Base-by-base conservation (phyloP, 2,329 filamentous ascomycete genomes). In the Endoconidiophora laricicola region DNA sequence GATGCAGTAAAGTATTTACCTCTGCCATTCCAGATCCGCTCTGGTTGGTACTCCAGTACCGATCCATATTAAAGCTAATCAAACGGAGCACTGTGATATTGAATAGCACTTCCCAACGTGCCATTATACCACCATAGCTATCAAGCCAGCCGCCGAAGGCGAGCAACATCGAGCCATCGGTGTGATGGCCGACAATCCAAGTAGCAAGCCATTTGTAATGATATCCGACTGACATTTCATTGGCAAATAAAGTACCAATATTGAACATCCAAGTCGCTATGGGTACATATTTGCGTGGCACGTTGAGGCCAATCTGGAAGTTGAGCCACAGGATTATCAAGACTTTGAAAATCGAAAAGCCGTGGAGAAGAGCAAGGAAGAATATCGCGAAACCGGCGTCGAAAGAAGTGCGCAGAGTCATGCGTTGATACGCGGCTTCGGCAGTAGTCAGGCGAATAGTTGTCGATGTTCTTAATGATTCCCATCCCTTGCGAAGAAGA, bases 61-160 rank as follows among this genome's bases (percentile, higher is more conserved):
- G 88, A 65, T 98, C 91, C 61, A 98, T 65, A 63, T 96, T 96
- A 73, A 94, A 98, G 62, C 90, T 95, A 58, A 98, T 87, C 44
- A 96, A 71, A 4, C 91, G 81, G 50, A 98, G 69, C 23, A 96
- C 81, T 2, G 90, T 95, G 54, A 98, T 78, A 60, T 98, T 98
- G 72, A 98, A 98, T 4, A 95, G 73, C n/a, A 98, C 80, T 62
- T 96, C 86, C 91, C 91, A 98, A 53, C 90, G 76, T 0, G 81
- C 72, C 61, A 94, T 79, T n/a, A 98, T 68, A 0, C 91, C 91
- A 6, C 86, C 79, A 56, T 82, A 81, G 48, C 73, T 71, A 64
- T 98, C 91, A 14, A 96, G 68, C 69, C 76, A 83, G 41, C 70
- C 68, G 6, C 79, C 87, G 70, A 81, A 81, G 18, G 70, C 68